Percentiles rank a stretch among this genome's conserved stretches.
Conservation (phyloP, 78 protist species). For the Thecamonas trahens region DNA sequence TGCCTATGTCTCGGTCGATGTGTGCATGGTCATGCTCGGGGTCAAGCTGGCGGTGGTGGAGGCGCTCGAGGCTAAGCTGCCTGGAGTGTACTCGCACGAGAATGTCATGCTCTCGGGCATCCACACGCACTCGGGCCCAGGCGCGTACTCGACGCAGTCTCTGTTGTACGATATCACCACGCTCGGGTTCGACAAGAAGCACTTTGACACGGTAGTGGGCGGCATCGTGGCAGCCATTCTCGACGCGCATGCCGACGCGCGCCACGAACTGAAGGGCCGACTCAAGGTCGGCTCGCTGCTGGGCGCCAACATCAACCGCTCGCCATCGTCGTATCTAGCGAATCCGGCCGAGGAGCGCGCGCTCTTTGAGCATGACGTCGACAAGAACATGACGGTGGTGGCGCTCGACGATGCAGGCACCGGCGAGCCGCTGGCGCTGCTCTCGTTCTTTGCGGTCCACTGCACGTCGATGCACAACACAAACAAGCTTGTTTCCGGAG, state of each 20-base stretch:
- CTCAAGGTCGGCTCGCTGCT: slow-evolving; percentile 26
- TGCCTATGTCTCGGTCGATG: slow-evolving; percentile 34
- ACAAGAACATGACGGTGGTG: slow-evolving; percentile 50
- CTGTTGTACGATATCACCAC: slow-evolving; percentile 56
- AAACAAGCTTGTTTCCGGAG: slow-evolving; percentile 52
- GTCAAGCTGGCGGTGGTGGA: slow-evolving; percentile 32
- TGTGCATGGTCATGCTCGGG: slow-evolving; percentile 49
- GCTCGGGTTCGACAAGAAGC: slow-evolving; percentile 48
- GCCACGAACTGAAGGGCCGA: slow-evolving; percentile 12
- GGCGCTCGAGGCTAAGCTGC: slow-evolving; percentile 14
- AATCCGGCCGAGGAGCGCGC: slow-evolving; percentile 66
- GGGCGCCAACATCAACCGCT: slow-evolving; percentile 58
- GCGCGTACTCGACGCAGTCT: slow-evolving; percentile 49
- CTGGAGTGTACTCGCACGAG: slow-evolving; percentile 21
- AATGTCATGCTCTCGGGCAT: slow-evolving; percentile 52
- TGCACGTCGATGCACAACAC: slow-evolving; percentile 65
- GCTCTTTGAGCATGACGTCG: slow-evolving; percentile 30
- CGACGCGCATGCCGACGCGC: slow-evolving; percentile 43
- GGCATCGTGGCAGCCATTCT: slow-evolving; percentile 57
- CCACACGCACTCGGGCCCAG: slow-evolving; percentile 76
- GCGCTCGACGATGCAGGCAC: too few relatives aligned
- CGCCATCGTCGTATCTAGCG: slow-evolving; percentile 54
- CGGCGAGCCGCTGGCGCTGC: not conserved
- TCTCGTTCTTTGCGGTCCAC: slow-evolving; percentile 18
- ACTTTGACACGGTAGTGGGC: slow-evolving; percentile 38